Evolutionary conservation across 768 basidiomycete species (phyloP).

Genomic region (Rickenella mellea): DNA sequence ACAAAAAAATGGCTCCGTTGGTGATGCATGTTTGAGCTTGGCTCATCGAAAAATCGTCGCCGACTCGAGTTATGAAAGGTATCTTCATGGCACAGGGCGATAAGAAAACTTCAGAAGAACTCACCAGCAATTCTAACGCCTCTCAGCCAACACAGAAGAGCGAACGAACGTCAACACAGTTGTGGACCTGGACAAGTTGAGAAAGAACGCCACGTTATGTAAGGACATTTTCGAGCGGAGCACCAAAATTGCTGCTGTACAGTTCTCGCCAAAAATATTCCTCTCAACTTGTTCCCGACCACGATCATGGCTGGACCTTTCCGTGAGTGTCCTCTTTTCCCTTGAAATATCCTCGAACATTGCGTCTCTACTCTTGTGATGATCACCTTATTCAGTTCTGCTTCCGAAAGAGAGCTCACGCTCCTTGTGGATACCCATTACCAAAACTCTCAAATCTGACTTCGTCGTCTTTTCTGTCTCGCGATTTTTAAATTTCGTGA

Average conservation of each 20-base stretch:
- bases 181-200: background rate
- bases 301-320: slow-evolving; percentile 3
- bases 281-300: slow-evolving; percentile 2
- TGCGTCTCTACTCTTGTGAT: slow-evolving; percentile 25
- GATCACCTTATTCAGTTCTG: slow-evolving; percentile 62
- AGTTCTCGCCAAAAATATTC: slow-evolving; percentile 19
- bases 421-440: slow-evolving; percentile 64
- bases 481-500: too few relatives aligned
- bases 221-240: background rate
- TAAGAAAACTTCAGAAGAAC: slow-evolving; percentile 8
- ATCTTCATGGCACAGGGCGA: slow-evolving; percentile 42
- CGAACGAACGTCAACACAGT: too few relatives aligned
- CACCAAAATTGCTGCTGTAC: slow-evolving; percentile 27
- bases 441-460: slow-evolving; percentile 52
- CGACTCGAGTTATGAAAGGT: slow-evolving; percentile 60
- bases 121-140: too few relatives aligned
- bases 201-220: background rate
- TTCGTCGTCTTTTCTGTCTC: background rate
- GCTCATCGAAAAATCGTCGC: slow-evolving; percentile 62
- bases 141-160: too few relatives aligned
- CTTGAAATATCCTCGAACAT: background rate
- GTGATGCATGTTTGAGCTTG: slow-evolving; percentile 73
- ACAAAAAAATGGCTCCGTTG: slow-evolving; percentile 29
- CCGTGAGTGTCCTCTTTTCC: slow-evolving; percentile 3
- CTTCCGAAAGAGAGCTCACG: slow-evolving; percentile 70